Evolutionary conservation across 768 basidiomycete genomes (phyloP), one percentile per base, ranked within the genome.

Genomic region (Termitomyces titanicus): DNA sequence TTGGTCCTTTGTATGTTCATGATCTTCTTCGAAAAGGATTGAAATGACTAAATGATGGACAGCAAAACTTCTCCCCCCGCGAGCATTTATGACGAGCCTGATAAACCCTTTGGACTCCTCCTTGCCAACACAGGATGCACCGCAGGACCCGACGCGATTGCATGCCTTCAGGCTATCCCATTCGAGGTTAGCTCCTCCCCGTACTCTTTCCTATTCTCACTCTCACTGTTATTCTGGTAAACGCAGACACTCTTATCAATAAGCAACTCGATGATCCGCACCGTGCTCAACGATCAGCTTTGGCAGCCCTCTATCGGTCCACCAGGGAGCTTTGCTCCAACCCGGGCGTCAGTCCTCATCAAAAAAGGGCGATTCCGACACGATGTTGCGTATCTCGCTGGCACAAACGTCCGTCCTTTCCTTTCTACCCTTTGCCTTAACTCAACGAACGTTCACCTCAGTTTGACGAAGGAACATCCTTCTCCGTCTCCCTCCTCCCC

Each of bases 241-340:
- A 7, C 7, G 15, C 22, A 84, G 83, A 78, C 72, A 1, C 68
- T 84, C 11, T 42, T 80, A 54, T 70, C 74, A 51, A 75, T 76
- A 43, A 78, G 74, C 38, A 81, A 81, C 56, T 38, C 58, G 0
- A 73, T 84, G 76, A 78, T 80, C 10, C 43, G 20, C 0, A 45
- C 67, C 0, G 77, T 75, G 1, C 64, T 85, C 27, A 83, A 85
- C 48, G 17, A 54, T 0, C 83, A 85, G 59, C 66, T 84, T 4
- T 84, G 83, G 83, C 72, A 84, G 60, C 82, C 83, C 0, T 55
- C 80, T 0, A 73, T 83, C 8, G 82, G 83, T 1, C 78, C 79
- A 1, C 51, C 67, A 0, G 81, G 80, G 3, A 84, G 80, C 61
- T 70, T 84, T 47, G 64, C 78, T 13, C 64, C 79, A 0, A 74